A percentile compares a stretch with the other conserved stretches of the same genome.
phyloP scores from a whole-genome alignment of 192 early-diverging fungal genomes.

The Coemansia sp. region DNA sequence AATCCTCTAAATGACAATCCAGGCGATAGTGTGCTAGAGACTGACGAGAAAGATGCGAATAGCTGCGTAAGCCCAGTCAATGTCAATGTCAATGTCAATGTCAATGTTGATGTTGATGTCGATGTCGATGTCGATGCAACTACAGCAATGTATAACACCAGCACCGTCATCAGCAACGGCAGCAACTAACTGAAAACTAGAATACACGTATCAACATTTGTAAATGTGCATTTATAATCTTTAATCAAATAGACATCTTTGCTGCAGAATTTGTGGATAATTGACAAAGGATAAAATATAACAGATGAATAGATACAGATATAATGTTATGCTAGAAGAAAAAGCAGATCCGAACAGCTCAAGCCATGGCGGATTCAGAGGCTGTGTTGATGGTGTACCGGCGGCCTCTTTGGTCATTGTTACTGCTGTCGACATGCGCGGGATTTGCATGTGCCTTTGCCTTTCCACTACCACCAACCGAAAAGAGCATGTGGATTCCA shows the following conservation, averaged over 20 bases:
- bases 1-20: background rate
- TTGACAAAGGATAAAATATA: too few relatives aligned
- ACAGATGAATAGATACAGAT: background rate
- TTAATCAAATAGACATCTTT: background rate
- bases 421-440: background rate
- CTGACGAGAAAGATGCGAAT: background rate
- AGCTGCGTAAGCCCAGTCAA: background rate
- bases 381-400: conserved; percentile 12
- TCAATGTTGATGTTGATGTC: background rate
- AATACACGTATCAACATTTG: background rate
- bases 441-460: background rate
- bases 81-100: background rate
- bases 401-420: background rate
- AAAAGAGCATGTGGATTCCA: background rate
- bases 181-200: background rate
- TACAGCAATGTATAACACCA: background rate
- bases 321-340: too few relatives aligned
- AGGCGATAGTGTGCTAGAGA: background rate
- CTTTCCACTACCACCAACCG: conserved; percentile 1
- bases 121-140: background rate
- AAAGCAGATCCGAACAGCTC: conserved; percentile 2
- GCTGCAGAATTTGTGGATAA: too few relatives aligned
- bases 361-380: conserved; percentile 10
- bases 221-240: too few relatives aligned
- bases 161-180: background rate